Evolutionary conservation across 305 asterid genomes (phyloP), one percentile per base, ranked within the genome.

Genomic region (Rubia tinctorum): DNA sequence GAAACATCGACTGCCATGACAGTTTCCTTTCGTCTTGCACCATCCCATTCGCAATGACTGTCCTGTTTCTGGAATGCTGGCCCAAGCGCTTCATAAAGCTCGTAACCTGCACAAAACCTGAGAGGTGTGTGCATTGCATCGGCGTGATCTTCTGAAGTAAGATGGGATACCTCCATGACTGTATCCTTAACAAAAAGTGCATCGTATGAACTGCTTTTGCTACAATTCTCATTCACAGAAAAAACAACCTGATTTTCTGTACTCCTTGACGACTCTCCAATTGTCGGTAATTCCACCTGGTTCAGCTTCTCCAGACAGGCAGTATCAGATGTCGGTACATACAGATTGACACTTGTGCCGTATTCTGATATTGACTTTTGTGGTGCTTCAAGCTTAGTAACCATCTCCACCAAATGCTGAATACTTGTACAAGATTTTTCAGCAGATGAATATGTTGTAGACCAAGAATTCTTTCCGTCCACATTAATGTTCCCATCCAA

Each of bases 11-110:
- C 75, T 39, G 86, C 86, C 91, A 82, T 81, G 75, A 84, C 90
- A n/a, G 84, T 73, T 73, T 80, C 80, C 40, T 58, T 66, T 51
- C 79, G 80, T 63, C 78, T 88, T 47, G 80, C 74, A 71, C 79
- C 74, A 71, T 80, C 91, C 89, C 88, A 82, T 53, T 79, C 75
- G 53, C 69, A 74, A 68, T 73, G 70, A 69, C 76, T 66, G 59
- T 65, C 77, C 74, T 82, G 91, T 63, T 85, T 86, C 81, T 69
- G 88, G 61, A 92, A 89, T 49, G 89, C 84, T 34, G 92, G 87
- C 63, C 97, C 97, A 71, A 95, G 64, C 68, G 96, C 99, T 86
- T 92, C 99, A 69, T 83, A 88, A 77, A 95, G 91, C 81, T 95
- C 99, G 69, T 84, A 89, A 73, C 96, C 98, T 73, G 88, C 86